Base-by-base conservation (phyloP, 169 alveolate genomes). In the Eimeria acervulina region DNA sequence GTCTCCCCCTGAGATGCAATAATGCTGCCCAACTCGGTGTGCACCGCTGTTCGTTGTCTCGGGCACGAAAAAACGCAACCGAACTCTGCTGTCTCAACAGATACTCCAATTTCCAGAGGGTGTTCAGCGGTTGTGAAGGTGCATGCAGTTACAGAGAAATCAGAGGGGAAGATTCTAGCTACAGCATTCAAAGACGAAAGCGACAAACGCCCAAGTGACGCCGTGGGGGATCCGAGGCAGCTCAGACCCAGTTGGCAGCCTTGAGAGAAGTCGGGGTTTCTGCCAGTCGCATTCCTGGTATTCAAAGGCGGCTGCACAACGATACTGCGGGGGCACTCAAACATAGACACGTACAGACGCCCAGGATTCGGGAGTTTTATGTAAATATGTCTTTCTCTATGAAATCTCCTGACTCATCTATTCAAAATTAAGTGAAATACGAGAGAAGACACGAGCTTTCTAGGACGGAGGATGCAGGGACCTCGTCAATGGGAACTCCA, bases 201-300 rank as follows among this genome's bases (percentile, higher is more conserved):
- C 42, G 51, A 72, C 51, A 23, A 31, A 31, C 33, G 23, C 47
- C 7, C 83, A 33, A 19, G 52, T 31, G 51, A 31, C 83, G 83
- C 83, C 26, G 83, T 72, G 83, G 83, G 83, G 83, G 26, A 38
- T 23, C 83, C 83, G 83, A 72, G 83, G 51, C 51, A 72, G 83
- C 83, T 1, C 52, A 31, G 51, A 38, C 83, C 52, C 52, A 72
- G 15, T 47, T 4, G 42, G 8, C 31, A 31, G 21, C 83, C 4
- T 26, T 28, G 28, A 15, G 28, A 31, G 36, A 36, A 38, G 36
- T 6, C 8, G 74, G 13, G 6, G 23, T 31, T 47, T 47, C 28
- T 26, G 7, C 15, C n/a, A 10, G 6, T 0, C 36, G n/a, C 72
- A 61, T 26, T 61, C 26, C 36, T 26, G 36, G 26, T 61, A 1